Evolutionary conservation across 1,139 yeast genomes (phyloP).

Genomic region (Magnusiomyces magnusii): DNA sequence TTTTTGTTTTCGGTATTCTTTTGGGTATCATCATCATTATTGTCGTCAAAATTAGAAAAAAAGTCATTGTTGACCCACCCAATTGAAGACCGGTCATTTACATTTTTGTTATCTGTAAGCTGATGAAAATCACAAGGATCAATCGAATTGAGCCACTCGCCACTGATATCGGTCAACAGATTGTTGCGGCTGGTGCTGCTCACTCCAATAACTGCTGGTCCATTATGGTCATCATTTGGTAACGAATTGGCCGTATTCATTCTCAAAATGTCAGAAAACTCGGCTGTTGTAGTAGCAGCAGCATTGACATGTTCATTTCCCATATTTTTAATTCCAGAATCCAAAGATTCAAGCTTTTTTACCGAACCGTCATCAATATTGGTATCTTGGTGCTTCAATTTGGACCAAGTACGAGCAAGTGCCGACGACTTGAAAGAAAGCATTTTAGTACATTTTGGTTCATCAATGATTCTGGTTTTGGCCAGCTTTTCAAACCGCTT

Average conservation of each 20-base stretch:
- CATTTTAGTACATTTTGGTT: neutral
- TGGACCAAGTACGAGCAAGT: neutral
- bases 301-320: too few relatives aligned
- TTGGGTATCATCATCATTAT: neutral
- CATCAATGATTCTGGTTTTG: neutral
- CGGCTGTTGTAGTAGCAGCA: constrained; percentile 9
- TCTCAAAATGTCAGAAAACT: constrained; percentile 10
- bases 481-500: neutral
- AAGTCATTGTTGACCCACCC: neutral
- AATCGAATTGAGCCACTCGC: constrained; percentile 16
- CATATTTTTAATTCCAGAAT: too few relatives aligned
- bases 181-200: constrained; percentile 9
- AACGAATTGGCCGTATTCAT: neutral
- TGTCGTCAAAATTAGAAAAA: neutral
- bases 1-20: neutral
- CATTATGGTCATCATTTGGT: neutral
- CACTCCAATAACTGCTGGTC: constrained; percentile 2
- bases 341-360: too few relatives aligned
- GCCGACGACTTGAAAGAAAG: neutral
- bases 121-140: constrained; percentile 12
- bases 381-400: neutral
- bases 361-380: too few relatives aligned
- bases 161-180: constrained; percentile 13
- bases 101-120: constrained; percentile 4
- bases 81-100: neutral